Evolutionary conservation across 805 yeast genomes (phyloP), one percentile per base, ranked within the genome.

Genomic region (Metschnikowia peoriensis): DNA sequence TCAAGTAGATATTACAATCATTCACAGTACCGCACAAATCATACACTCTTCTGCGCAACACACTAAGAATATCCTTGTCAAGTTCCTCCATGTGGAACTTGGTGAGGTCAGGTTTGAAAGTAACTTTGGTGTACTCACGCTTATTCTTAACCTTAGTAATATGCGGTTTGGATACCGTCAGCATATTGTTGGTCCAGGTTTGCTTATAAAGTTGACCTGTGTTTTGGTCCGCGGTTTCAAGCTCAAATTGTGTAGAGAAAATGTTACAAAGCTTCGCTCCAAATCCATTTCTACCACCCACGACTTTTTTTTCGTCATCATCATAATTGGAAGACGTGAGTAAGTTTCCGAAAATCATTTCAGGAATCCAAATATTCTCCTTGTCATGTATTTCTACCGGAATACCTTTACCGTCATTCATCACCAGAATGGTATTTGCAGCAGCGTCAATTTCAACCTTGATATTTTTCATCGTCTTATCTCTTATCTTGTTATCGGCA

Each of bases 261-360:
- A 94, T 94, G 69, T 94, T 94, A 82, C 99, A 94, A 51, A 94
- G 75, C 67, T 94, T 94, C 46, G 99, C 99, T 71, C 99, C 99
- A 66, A 85, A 94, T 57, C 99, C 99, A 67, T 94, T 94, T 76
- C 99, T 84, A 70, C 99, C 99, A 75, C 99, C 99, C 1, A 96
- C 89, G 35, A 94, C 97, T 69, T 94, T 94, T 71, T 89, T 89
- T 65, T 94, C 89, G 57, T 93, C 83, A 68, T 94, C 99, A 68
- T 94, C 97, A 68, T 94, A 94, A 71, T 94, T 94, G 28, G 97
- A 89, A 1, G 98, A 92, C 0, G 99, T 94, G 58, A 94, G 80
- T 55, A 94, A 79, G 65, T 94, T 90, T 50, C 99, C 99, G 70
- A 94, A 94, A 62, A 94, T 94, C 72, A 94, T 80, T 71, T 94